A percentile compares a stretch with the other conserved stretches of the same genome.
phyloP scores from a whole-genome alignment of 768 basidiomycete species.

The Gelatoporia subvermispora region DNA sequence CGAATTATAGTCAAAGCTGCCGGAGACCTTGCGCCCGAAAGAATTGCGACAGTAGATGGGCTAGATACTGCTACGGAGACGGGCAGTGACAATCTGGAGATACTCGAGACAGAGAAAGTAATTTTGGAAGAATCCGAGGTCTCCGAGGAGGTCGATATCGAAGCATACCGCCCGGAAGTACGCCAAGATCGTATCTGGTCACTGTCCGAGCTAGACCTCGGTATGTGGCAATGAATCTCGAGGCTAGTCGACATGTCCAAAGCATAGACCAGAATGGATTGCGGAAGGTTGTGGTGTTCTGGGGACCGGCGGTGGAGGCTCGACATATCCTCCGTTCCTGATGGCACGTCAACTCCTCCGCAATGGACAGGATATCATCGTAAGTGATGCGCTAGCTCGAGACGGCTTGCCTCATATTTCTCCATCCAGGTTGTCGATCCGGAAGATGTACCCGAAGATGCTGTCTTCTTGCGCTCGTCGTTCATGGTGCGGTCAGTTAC shows the following conservation, averaged over 20 bases:
- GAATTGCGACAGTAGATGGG: neutral
- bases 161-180: constrained; percentile 19
- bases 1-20: constrained; percentile 59
- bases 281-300: constrained; percentile 60
- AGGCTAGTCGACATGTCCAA: constrained; percentile 6
- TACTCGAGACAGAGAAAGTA: constrained; percentile 12
- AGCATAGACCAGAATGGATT: constrained; percentile 52
- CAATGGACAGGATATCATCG: constrained; percentile 30
- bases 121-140: neutral
- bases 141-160: constrained; percentile 10
- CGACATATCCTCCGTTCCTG: constrained; percentile 47
- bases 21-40: constrained; percentile 38
- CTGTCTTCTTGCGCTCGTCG: constrained; percentile 22
- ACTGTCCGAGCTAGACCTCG: constrained; percentile 25
- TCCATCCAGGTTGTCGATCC: constrained; percentile 28
- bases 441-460: constrained; percentile 37
- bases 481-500: constrained; percentile 18
- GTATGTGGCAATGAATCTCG: constrained; percentile 30
- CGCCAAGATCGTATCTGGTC: constrained; percentile 12
- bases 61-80: neutral
- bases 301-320: constrained; percentile 61
- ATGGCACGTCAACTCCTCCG: constrained; percentile 49
- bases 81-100: neutral
- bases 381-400: constrained; percentile 1
- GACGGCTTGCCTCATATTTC: neutral